These are phyloP conservation scores for Ophiostoma piceae DNA, from an alignment of 2,329 filamentous ascomycete genomes.

Conservation along the genomic window DNA sequence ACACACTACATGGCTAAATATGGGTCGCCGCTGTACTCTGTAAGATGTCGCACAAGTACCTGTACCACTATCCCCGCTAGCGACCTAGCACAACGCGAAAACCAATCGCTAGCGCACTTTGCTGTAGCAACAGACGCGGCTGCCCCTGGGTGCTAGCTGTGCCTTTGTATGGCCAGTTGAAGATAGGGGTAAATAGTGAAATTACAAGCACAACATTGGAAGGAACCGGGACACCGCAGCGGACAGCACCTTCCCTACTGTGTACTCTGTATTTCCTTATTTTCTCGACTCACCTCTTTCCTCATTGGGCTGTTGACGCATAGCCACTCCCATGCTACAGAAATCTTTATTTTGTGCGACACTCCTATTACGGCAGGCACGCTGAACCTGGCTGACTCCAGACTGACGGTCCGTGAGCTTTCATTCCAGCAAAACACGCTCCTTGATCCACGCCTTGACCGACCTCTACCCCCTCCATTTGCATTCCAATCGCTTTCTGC, in stretches of 20 bases:
- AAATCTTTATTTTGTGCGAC: conserved; percentile 12
- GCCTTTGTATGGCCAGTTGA: not conserved
- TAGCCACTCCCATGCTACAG: conserved; percentile 15
- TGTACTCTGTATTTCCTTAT: not conserved
- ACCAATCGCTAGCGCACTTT: conserved; percentile 20
- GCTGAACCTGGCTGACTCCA: not conserved
- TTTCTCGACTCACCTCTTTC: not conserved
- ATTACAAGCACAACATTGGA: not conserved
- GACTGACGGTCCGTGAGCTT: not conserved
- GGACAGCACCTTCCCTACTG: not conserved
- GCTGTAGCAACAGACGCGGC: conserved; percentile 25
- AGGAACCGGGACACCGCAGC: conserved; percentile 6
- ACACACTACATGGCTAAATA: not conserved
- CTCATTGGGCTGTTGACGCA: conserved; percentile 20
- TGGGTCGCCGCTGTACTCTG: not conserved
- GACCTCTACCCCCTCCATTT: not conserved
- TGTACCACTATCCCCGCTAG: conserved; percentile 12
- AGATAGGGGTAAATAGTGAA: conserved; percentile 16
- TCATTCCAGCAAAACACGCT: not conserved
- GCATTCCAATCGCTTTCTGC: not conserved
- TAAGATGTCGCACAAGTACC: not conserved
- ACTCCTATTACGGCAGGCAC: not conserved
- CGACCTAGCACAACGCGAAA: conserved; percentile 18
- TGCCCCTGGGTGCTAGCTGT: conserved; percentile 10
- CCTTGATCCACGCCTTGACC: not conserved